phyloP scores from a whole-genome alignment of 2,329 filamentous ascomycete genomes.

The Colletotrichum sp. region DNA sequence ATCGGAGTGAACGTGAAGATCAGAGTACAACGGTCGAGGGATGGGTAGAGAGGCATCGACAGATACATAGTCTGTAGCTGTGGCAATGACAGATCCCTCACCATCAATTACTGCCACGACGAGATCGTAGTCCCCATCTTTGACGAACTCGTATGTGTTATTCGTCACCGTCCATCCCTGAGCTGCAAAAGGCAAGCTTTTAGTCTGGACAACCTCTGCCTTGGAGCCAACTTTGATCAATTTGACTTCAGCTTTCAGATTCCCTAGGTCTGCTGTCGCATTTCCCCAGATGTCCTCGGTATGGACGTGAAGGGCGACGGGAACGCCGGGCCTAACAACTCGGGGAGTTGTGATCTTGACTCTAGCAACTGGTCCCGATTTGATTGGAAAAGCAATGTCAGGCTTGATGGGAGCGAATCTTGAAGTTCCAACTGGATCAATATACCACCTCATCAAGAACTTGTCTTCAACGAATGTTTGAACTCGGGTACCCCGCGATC shows the following conservation, averaged over 20 bases:
- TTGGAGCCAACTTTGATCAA: not conserved
- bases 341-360: constrained; percentile 26
- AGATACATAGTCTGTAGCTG: constrained; percentile 18
- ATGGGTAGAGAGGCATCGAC: constrained; percentile 22
- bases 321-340: constrained; percentile 22
- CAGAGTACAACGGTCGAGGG: constrained; percentile 32
- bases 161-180: constrained; percentile 10
- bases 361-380: constrained; percentile 23
- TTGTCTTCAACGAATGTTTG: constrained; percentile 40
- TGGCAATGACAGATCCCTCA: not conserved
- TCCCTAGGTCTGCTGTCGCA: constrained; percentile 22
- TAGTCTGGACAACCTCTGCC: not conserved
- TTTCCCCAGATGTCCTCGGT: constrained; percentile 33
- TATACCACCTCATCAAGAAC: constrained; percentile 39
- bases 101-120: not conserved
- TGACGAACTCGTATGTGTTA: not conserved
- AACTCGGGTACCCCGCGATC: constrained; percentile 33
- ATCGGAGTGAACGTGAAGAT: constrained; percentile 41
- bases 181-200: not conserved
- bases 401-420: constrained; percentile 37
- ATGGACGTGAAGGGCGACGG: constrained; percentile 28
- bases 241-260: not conserved
- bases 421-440: constrained; percentile 40
- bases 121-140: constrained; percentile 1
- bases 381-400: constrained; percentile 31